Percentiles rank a stretch among this genome's conserved stretches.
These are phyloP conservation scores for Gautieria morchelliformis DNA, from an alignment of 768 basidiomycete species.

Conservation along the genomic window DNA sequence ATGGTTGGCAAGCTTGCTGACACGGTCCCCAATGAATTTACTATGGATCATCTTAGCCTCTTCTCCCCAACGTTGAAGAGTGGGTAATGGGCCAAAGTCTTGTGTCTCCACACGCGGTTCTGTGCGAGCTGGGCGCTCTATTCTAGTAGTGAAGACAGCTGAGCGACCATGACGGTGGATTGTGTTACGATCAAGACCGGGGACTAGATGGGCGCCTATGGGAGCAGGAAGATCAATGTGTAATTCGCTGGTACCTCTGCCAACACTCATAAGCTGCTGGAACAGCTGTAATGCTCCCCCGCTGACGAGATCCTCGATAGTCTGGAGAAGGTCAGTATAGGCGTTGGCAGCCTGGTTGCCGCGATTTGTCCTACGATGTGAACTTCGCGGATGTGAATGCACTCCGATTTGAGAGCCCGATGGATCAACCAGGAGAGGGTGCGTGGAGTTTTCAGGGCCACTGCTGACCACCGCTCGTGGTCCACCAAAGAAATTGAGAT, in stretches of 20 bases:
- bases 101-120: slow-evolving; percentile 32
- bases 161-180: slow-evolving; percentile 39
- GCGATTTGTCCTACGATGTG: slow-evolving; percentile 39
- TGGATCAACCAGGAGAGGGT: slow-evolving; percentile 69
- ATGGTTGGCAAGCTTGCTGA: slow-evolving; percentile 60
- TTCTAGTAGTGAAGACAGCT: slow-evolving; percentile 52
- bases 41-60: slow-evolving; percentile 78
- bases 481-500: slow-evolving; percentile 55
- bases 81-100: slow-evolving; percentile 71
- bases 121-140: slow-evolving; percentile 8
- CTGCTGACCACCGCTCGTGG: slow-evolving; percentile 39
- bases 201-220: slow-evolving; percentile 25
- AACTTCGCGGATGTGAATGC: slow-evolving; percentile 40
- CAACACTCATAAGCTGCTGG: slow-evolving; percentile 67
- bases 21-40: slow-evolving; percentile 58
- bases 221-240: slow-evolving; percentile 66
- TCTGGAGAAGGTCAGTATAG: slow-evolving; percentile 52
- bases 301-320: slow-evolving; percentile 74
- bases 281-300: slow-evolving; percentile 75
- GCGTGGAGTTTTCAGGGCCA: slow-evolving; percentile 63
- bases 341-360: slow-evolving; percentile 33
- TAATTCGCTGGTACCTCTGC: slow-evolving; percentile 45
- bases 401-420: slow-evolving; percentile 26
- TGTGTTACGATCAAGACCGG: slow-evolving; percentile 49
- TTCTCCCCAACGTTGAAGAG: slow-evolving; percentile 81